Base-by-base conservation (phyloP, 768 basidiomycete genomes). In the Lactarius trivialis region DNA sequence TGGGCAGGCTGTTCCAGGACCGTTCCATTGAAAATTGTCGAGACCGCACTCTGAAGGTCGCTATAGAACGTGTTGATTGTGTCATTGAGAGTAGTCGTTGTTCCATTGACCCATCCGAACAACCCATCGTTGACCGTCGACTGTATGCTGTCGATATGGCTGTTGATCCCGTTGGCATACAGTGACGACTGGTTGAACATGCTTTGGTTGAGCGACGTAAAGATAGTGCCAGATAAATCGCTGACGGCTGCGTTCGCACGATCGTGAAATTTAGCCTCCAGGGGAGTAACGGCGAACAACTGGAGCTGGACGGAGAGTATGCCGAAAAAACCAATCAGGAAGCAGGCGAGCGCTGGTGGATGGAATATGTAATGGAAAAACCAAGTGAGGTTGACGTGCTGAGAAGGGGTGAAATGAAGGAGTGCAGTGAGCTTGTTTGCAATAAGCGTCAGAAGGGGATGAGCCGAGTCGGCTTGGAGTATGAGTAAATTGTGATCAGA, bases 61-160 rank as follows among this genome's bases (percentile, higher is more conserved):
- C 78, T 78, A 75, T 98, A 98, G 73, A 99, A 96, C 51, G 78
- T 79, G 71, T 83, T 87, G 69, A 99, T 76, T 3, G 96, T 97
- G 68, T 78, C 76, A 73, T 99, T 99, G 57, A 99, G 81, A 7
- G 87, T 85, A 4, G 84, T 85, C 1, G 93, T 96, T 8, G 96
- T 96, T 19, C 78, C 81, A 68, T 98, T 93, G 54, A 98, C 87
- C 95, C 95, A 98, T 11, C 94, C 93, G 65, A 98, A 96, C 51
- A 98, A 75, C 28, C 89, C 89, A 43, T 91, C 76, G 71, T 98
- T 92, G 73, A 98, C 83, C 7, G 84, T 82, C 41, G 77, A 78
- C 75, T 98, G 91, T 54, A 92, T 79, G 36, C 68, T 68, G 54
- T 83, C 80, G 24, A 98, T 84, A 33, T 83, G 88, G 21, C 68